phyloP scores from a whole-genome alignment of 2,329 filamentous ascomycete species.

The Hypoxylon sp. region DNA sequence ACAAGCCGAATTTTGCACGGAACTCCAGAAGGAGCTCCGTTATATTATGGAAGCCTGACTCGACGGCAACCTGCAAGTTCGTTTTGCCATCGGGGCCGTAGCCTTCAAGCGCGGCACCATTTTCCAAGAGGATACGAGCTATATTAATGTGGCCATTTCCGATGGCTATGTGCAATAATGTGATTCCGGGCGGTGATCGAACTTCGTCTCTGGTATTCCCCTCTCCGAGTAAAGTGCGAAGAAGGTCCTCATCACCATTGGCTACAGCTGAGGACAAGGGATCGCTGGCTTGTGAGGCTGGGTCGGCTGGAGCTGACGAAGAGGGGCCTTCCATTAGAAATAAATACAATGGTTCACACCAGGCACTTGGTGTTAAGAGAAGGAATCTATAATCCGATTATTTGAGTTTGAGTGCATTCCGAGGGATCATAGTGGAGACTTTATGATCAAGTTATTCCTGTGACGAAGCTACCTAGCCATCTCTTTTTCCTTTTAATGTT shows the following conservation, averaged over 20 bases:
- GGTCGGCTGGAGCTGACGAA: not conserved
- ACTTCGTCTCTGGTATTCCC: not conserved
- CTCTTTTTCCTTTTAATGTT: not conserved
- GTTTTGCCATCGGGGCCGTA: not conserved
- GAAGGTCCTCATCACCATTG: not conserved
- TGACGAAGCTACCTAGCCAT: not conserved
- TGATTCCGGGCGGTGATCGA: not conserved
- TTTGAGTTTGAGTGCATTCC: not conserved
- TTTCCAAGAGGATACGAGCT: not conserved
- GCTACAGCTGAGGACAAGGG: not conserved
- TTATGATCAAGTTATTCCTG: not conserved
- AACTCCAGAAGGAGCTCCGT: conserved; percentile 1
- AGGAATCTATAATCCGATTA: not conserved
- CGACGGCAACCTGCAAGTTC: conserved; percentile 1
- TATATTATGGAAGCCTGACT: not conserved
- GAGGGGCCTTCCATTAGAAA: not conserved
- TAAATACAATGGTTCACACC: not conserved
- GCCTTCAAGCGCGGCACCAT: not conserved
- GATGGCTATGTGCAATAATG: not conserved
- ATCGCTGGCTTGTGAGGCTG: not conserved
- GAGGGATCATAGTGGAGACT: not conserved
- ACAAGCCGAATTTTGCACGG: not conserved
- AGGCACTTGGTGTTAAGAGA: not conserved
- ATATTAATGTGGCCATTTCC: conserved; percentile 1
- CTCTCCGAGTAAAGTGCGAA: not conserved